phyloP scores from a whole-genome alignment of 2,329 filamentous ascomycete species.

The Claviceps humidiphila region DNA sequence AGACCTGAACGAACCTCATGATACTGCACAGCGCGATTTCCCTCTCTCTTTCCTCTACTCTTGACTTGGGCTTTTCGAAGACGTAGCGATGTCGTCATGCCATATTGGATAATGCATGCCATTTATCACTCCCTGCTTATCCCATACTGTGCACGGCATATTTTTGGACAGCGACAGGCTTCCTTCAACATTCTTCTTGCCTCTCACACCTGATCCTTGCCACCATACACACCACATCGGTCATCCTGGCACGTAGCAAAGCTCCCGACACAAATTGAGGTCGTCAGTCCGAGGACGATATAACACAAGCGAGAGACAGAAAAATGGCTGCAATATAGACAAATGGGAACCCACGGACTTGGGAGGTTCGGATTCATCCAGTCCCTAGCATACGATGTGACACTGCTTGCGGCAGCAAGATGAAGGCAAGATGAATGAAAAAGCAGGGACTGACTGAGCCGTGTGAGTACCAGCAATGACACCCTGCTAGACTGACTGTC shows the following conservation, averaged over 20 bases:
- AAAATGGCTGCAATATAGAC: background rate
- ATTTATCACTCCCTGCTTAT: background rate
- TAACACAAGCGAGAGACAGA: background rate
- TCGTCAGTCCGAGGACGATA: background rate
- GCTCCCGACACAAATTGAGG: background rate
- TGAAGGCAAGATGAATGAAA: background rate
- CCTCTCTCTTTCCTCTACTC: background rate
- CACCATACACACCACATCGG: background rate
- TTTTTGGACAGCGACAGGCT: background rate
- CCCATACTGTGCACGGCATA: background rate
- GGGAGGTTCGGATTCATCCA: background rate
- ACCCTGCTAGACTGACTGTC: background rate
- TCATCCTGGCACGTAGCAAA: background rate
- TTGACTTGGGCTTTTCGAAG: background rate
- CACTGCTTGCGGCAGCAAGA: background rate
- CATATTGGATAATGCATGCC: background rate
- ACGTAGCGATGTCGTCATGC: background rate
- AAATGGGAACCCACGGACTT: background rate
- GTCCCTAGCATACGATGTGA: background rate
- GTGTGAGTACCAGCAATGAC: background rate
- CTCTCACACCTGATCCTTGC: background rate
- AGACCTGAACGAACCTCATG: background rate
- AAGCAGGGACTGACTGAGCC: background rate
- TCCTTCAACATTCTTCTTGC: background rate
- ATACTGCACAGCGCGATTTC: background rate